phyloP scores from a whole-genome alignment of 1,284 basidiomycete genomes.

The Rhodotorula sp. region DNA sequence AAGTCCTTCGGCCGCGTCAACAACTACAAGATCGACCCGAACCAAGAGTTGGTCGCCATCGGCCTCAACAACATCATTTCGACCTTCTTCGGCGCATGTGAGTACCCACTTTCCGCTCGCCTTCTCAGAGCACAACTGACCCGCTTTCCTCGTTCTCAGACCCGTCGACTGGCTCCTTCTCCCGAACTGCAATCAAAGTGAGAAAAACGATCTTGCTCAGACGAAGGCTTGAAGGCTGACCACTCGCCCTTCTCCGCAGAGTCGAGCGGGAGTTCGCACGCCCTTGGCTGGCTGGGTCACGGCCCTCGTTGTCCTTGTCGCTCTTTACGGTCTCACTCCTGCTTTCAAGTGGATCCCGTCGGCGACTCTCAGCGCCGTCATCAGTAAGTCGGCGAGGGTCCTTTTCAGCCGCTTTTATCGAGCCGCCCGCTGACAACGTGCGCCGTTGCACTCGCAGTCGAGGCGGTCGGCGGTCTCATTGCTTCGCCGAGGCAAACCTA shows the following conservation, averaged over 20 bases:
- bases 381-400: conserved; percentile 55
- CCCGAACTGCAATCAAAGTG: conserved; percentile 83
- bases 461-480: conserved; percentile 77
- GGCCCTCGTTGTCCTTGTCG: conserved; percentile 85
- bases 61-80: conserved; percentile 69
- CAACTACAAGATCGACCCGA: conserved; percentile 95
- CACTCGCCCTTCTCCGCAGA: conserved; percentile 45
- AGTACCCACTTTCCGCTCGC: not conserved
- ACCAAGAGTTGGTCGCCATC: conserved; percentile 95
- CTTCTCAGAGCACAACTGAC: not conserved
- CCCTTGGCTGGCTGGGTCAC: conserved; percentile 86
- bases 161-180: conserved; percentile 97
- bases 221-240: too few species aligned
- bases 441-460: not conserved
- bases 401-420: not conserved
- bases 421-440: not conserved
- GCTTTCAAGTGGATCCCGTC: conserved; percentile 83
- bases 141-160: conserved; percentile 48
- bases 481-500: conserved; percentile 84
- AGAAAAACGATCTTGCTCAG: too few species aligned
- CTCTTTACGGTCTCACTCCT: conserved; percentile 76
- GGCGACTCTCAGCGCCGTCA: conserved; percentile 77
- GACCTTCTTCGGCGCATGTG: conserved; percentile 58
- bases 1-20: conserved; percentile 92
- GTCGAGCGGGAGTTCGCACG: conserved; percentile 93